These are phyloP conservation scores for Fraxinus latifolia DNA, from an alignment of 305 asterid species.

Conservation along the genomic window DNA sequence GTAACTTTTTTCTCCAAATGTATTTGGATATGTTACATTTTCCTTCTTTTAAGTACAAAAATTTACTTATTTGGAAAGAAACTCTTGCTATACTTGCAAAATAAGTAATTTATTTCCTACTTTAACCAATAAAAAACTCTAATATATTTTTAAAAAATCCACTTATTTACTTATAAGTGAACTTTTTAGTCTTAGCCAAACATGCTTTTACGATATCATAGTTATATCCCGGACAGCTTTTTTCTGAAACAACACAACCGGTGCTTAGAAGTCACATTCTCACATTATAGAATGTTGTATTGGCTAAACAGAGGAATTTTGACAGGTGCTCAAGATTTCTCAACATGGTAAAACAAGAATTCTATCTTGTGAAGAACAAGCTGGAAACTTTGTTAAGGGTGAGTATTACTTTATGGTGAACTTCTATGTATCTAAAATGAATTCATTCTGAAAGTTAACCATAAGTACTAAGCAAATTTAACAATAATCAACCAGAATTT, in stretches of 20 bases:
- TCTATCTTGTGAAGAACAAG: constrained; percentile 63
- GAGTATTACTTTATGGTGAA: constrained; percentile 18
- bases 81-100: background rate
- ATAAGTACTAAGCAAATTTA: background rate
- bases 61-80: background rate
- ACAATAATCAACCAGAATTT: background rate
- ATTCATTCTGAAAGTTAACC: background rate
- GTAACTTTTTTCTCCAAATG: background rate
- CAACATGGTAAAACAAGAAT: constrained; percentile 63
- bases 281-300: background rate
- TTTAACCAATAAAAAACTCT: background rate
- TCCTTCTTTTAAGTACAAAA: background rate
- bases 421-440: background rate
- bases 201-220: background rate
- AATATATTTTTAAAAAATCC: background rate
- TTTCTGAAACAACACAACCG: background rate
- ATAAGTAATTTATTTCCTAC: background rate
- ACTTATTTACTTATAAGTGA: background rate
- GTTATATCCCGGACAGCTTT: background rate
- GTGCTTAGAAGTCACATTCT: background rate
- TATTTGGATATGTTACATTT: background rate
- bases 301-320: background rate
- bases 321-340: constrained; percentile 67
- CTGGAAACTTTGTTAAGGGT: constrained; percentile 67
- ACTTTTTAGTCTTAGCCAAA: background rate